Evolutionary conservation across 768 basidiomycete genomes (phyloP).

Genomic region (Pisolithus orientalis): DNA sequence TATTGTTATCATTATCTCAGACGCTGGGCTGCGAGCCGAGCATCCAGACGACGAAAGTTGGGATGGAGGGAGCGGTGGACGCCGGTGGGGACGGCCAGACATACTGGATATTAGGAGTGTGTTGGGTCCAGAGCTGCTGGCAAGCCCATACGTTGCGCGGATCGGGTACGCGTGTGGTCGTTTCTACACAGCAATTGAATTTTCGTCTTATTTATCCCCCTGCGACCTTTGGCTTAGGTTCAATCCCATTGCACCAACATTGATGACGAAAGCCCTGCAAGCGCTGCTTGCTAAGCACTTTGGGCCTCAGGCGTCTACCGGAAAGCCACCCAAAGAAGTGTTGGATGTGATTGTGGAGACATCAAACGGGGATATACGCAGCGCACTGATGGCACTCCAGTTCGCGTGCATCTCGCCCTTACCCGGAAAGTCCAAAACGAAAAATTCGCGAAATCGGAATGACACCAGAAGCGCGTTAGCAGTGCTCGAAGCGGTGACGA

Average conservation of each 20-base stretch:
- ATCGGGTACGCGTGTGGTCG: conserved; percentile 53
- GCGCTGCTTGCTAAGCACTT: conserved; percentile 47
- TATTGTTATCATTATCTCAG: conserved; percentile 77
- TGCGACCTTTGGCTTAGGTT: conserved; percentile 48
- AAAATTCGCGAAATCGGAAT: conserved; percentile 31
- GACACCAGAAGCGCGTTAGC: conserved; percentile 19
- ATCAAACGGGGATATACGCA: conserved; percentile 87
- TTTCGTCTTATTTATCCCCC: background rate
- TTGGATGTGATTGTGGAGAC: conserved; percentile 73
- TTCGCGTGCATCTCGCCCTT: conserved; percentile 59
- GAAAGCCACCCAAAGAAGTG: conserved; percentile 51
- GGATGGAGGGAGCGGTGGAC: conserved; percentile 36
- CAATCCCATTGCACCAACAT: conserved; percentile 85
- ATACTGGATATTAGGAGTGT: conserved; percentile 65
- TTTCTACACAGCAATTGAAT: background rate
- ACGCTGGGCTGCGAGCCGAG: conserved; percentile 75
- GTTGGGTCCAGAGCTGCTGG: conserved; percentile 59
- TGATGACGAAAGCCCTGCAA: conserved; percentile 75
- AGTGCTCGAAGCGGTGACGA: conserved; percentile 67
- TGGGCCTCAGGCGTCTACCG: conserved; percentile 17
- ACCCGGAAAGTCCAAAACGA: conserved; percentile 13
- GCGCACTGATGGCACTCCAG: conserved; percentile 89
- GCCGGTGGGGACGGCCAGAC: conserved; percentile 44
- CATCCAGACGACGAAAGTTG: conserved; percentile 41
- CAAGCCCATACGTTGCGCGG: conserved; percentile 72